These are phyloP conservation scores for Candida easanensis DNA, from an alignment of 805 yeast genomes.

Conservation along the genomic window DNA sequence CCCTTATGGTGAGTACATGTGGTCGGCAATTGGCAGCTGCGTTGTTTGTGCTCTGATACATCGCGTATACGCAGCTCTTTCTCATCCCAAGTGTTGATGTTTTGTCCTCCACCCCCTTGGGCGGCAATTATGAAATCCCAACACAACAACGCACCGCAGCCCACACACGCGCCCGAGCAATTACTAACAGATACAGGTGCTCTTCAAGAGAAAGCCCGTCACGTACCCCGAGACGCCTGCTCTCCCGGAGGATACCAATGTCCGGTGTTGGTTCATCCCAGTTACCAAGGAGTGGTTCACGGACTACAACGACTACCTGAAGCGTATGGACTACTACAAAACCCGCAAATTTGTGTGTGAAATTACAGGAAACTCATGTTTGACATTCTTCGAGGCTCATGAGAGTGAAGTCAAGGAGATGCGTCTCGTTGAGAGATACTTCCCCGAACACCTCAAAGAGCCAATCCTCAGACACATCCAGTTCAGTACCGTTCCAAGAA, in stretches of 20 bases:
- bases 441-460: slow-evolving; percentile 89
- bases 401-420: slow-evolving; percentile 67
- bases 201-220: slow-evolving; percentile 73
- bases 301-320: slow-evolving; percentile 71
- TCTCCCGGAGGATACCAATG: slow-evolving; percentile 51
- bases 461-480: slow-evolving; percentile 87
- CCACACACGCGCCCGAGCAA: background rate
- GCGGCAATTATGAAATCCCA: background rate
- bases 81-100: background rate
- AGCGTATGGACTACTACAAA: slow-evolving; percentile 68
- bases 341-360: slow-evolving; percentile 88
- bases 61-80: too few relatives aligned
- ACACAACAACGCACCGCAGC: background rate
- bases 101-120: background rate
- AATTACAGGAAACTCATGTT: slow-evolving; percentile 88
- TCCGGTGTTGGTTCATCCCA: slow-evolving; percentile 77
- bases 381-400: slow-evolving; percentile 87
- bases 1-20: background rate
- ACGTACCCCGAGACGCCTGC: slow-evolving; percentile 53
- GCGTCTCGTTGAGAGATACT: slow-evolving; percentile 66
- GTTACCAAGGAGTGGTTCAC: slow-evolving; percentile 88
- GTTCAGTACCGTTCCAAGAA: slow-evolving; percentile 74
- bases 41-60: too few relatives aligned
- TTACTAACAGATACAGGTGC: slow-evolving; percentile 46
- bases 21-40: too few relatives aligned